These are phyloP conservation scores for Aspergillus intermedius DNA, from an alignment of 2,329 filamentous ascomycete species.

Conservation along the genomic window DNA sequence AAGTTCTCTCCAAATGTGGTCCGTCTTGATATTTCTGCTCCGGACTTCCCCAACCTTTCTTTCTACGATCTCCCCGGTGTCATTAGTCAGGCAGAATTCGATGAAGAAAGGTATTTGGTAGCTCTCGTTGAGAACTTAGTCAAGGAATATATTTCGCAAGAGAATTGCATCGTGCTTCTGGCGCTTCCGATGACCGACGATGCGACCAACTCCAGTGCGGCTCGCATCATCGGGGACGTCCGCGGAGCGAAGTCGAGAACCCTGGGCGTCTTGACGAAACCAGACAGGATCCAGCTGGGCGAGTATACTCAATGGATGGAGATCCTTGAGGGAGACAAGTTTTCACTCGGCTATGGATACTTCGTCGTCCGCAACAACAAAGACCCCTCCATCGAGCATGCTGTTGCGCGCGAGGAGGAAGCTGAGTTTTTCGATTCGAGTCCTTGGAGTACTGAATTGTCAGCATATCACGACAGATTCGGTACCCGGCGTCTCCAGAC, in stretches of 20 bases:
- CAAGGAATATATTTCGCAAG: constrained; percentile 60
- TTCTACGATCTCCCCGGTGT: constrained; percentile 84
- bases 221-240: constrained; percentile 55
- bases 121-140: constrained; percentile 66
- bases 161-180: constrained; percentile 69
- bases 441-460: constrained; percentile 44
- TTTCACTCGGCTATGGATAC: constrained; percentile 65
- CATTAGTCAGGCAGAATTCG: constrained; percentile 62
- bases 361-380: constrained; percentile 63
- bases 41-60: constrained; percentile 63
- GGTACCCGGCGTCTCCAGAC: constrained; percentile 48
- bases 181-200: constrained; percentile 73
- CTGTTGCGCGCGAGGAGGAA: constrained; percentile 45
- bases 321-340: constrained; percentile 58
- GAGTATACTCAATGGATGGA: constrained; percentile 55
- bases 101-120: constrained; percentile 62
- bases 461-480: constrained; percentile 39
- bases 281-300: constrained; percentile 59
- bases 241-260: constrained; percentile 52
- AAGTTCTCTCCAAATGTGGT: constrained; percentile 81
- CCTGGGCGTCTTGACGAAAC: constrained; percentile 77
- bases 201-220: constrained; percentile 66
- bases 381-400: constrained; percentile 38
- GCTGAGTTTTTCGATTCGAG: constrained; percentile 42
- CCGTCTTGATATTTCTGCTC: constrained; percentile 66